Conservation (phyloP, 495 filamentous ascomycete genomes). For the Ascobolus immersus region DNA sequence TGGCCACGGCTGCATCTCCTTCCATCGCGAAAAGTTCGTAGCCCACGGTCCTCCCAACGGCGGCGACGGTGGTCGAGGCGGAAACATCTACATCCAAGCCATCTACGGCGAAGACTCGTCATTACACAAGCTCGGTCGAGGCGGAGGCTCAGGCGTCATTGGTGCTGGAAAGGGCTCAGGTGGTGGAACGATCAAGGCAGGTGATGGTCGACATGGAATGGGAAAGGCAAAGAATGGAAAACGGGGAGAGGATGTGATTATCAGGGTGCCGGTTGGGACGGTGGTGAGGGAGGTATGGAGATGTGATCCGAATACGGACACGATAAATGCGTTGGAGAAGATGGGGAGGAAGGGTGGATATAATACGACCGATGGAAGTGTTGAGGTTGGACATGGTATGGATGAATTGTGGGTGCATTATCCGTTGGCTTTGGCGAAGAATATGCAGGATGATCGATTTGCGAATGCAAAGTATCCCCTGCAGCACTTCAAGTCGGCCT, state of each 20-base stretch:
- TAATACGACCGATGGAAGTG: conserved; percentile 15
- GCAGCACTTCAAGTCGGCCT: conserved; percentile 10
- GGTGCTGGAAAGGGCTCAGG: no score
- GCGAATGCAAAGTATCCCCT: conserved; percentile 11
- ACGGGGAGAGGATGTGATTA: conserved; percentile 61
- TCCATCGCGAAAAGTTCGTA: conserved; percentile 69
- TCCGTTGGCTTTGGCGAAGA: conserved; percentile 23
- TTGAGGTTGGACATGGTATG: conserved; percentile 14
- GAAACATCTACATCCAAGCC: conserved; percentile 83
- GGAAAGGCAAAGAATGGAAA: conserved; percentile 57
- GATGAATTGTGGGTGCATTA: conserved; percentile 68
- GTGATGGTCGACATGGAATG: conserved; percentile 58
- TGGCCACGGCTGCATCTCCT: conserved; percentile 81
- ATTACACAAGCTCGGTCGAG: conserved; percentile 67
- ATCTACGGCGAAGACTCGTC: conserved; percentile 63
- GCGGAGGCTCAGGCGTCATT: no score
- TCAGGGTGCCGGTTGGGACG: conserved; percentile 80
- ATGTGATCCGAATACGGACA: conserved; percentile 32
- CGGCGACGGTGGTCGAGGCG: conserved; percentile 76
- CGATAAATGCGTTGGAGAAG: conserved; percentile 15
- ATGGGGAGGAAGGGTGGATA: conserved; percentile 14
- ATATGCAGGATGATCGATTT: conserved; percentile 10
- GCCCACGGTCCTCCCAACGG: conserved; percentile 84
- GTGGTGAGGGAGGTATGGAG: conserved; percentile 60
- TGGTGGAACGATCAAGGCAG: conserved; percentile 54